Conservation (phyloP, 2,329 filamentous ascomycete genomes). For the Zelopaecilomyces penicillatus region DNA sequence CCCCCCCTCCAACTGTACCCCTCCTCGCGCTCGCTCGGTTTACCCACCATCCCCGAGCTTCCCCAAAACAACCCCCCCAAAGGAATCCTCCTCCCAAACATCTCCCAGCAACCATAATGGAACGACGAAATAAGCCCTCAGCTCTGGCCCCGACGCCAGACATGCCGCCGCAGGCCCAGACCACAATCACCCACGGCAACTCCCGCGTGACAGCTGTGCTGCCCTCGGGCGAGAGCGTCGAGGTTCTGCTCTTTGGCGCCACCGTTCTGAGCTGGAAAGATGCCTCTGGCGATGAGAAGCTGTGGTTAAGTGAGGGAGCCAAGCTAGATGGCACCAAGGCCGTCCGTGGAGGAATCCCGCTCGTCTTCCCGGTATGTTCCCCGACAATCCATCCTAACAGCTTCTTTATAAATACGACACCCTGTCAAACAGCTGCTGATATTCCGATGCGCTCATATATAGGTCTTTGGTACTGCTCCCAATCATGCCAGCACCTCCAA, state of each 20-base stretch:
- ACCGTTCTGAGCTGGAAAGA: constrained; percentile 93
- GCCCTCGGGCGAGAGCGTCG: constrained; percentile 77
- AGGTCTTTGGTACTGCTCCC: constrained; percentile 81
- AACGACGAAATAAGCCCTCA: constrained; percentile 75
- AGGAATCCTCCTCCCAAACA: too few species aligned
- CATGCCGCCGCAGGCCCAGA: constrained; percentile 64
- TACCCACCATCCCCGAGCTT: too few species aligned
- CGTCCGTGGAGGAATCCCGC: constrained; percentile 81
- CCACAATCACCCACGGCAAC: constrained; percentile 64
- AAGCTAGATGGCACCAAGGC: constrained; percentile 80
- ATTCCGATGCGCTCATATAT: neutral
- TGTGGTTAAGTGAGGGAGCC: constrained; percentile 76
- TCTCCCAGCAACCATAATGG: constrained; percentile 49
- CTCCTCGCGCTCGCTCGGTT: too few species aligned
- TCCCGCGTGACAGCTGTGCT: constrained; percentile 69
- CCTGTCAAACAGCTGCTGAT: neutral
- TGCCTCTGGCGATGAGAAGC: constrained; percentile 66
- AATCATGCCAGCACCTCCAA: constrained; percentile 66
- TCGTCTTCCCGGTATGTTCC: constrained; percentile 80
- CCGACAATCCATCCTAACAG: neutral
- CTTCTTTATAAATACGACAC: neutral
- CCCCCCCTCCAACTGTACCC: too few species aligned
- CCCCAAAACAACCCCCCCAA: too few species aligned
- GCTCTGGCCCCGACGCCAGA: constrained; percentile 67
- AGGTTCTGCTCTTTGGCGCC: constrained; percentile 82